Conservation (phyloP, 2,329 filamentous ascomycete species). For the Rhynchosporium agropyri region DNA sequence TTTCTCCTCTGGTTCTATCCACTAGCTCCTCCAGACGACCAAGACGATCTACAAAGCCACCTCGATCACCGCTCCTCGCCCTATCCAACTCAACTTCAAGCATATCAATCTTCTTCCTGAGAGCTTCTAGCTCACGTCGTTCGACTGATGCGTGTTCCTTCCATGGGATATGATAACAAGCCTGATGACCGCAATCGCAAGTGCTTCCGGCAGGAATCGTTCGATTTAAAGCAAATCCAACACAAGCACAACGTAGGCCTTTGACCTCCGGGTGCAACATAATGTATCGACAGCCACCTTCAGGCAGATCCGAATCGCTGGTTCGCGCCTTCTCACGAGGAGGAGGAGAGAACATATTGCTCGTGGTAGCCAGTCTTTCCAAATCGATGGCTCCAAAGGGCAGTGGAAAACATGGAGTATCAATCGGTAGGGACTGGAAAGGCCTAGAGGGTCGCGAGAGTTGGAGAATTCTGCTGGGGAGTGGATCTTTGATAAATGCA, state of each 20-base stretch:
- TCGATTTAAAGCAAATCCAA: constrained; percentile 58
- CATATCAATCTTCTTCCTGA: constrained; percentile 50
- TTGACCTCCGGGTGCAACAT: constrained; percentile 58
- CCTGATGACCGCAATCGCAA: constrained; percentile 62
- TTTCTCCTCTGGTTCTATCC: constrained; percentile 55
- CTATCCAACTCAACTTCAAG: constrained; percentile 50
- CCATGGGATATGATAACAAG: constrained; percentile 57
- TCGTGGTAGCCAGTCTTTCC: constrained; percentile 30
- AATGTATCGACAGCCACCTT: constrained; percentile 62
- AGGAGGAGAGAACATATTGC: constrained; percentile 37
- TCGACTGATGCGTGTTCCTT: constrained; percentile 50
- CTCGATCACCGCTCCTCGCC: constrained; percentile 40
- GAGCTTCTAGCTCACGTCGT: constrained; percentile 51
- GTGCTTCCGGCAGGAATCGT: constrained; percentile 55
- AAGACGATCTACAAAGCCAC: constrained; percentile 36
- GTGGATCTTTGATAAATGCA: constrained; percentile 26
- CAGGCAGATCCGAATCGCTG: constrained; percentile 53
- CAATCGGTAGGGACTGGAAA: constrained; percentile 26
- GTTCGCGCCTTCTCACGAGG: constrained; percentile 38
- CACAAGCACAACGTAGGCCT: constrained; percentile 61
- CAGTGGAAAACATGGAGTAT: constrained; percentile 33
- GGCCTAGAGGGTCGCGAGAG: constrained; percentile 12
- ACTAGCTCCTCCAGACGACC: constrained; percentile 56
- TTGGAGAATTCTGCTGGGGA: constrained; percentile 18
- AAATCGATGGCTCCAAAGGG: constrained; percentile 34